Evolutionary conservation across 2,329 filamentous ascomycete species (phyloP), one percentile per base, ranked within the genome.

Genomic region (Coleophoma cylindrospora): DNA sequence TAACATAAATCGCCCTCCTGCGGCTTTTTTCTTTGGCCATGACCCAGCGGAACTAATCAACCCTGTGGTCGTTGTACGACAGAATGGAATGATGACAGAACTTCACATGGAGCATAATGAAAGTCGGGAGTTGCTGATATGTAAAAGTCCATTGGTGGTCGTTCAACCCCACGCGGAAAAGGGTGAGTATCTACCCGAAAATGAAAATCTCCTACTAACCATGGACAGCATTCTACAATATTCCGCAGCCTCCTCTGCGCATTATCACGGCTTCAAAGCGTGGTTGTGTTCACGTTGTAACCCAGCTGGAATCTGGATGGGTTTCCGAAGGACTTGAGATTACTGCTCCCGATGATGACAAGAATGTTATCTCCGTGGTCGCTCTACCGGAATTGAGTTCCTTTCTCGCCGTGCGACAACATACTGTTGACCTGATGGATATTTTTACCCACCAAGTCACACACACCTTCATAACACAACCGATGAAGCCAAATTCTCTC

Each of bases 51-150:
- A 63, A 14, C 50, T 63, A 1, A 63, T 71, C 1, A 73, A 75
- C 1, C 70, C 74, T 11, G 65, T 90, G 1, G 63, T 89, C 9
- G 62, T 89, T 8, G 74, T 90, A 6, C 80, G 80, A 34, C 75
- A 79, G 14, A 83, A 86, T 48, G 87, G 87, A 0, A 72, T 74
- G 3, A 69, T 90, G 61, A 75, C 74, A 0, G 82, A 87, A 58
- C 66, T 86, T 11, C 71, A 74, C 45, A 67, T 78, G 14, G 74
- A 74, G 14, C 68, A 65, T 7, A 53, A 55, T 5, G 65, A 71
- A 41, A 63, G 67, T 4, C 66, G 61, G 21, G 73, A 75, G 27
- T 72, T 75, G 50, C 60, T 64, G 14, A 72, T 85, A 34, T 81
- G 77, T 59, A 74, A 72, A 27, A 77, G 72, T 47, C 70, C 75